phyloP scores from a whole-genome alignment of 805 yeast genomes.

The Kodamaea kaohsiungensis region DNA sequence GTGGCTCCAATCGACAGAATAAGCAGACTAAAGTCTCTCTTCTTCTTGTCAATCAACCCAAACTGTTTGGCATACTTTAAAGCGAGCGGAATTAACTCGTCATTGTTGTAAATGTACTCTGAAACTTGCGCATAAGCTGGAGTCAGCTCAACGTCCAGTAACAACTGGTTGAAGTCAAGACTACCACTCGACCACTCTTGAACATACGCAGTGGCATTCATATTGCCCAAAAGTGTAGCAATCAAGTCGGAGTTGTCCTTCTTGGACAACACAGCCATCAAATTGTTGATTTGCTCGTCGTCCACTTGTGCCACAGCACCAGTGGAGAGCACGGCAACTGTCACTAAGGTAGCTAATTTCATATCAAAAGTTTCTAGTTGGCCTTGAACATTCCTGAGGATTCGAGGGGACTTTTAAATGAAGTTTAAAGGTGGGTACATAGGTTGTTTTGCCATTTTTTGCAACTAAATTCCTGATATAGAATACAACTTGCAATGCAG shows the following conservation, averaged over 20 bases:
- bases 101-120: conserved; percentile 15
- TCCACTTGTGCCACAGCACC: conserved; percentile 10
- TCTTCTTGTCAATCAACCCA: conserved; percentile 5
- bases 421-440: too few relatives aligned
- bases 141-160: conserved; percentile 13
- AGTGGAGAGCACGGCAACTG: conserved; percentile 3
- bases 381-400: background rate
- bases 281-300: conserved; percentile 3
- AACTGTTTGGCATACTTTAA: conserved; percentile 19
- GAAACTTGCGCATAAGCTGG: conserved; percentile 18
- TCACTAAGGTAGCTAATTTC: background rate
- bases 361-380: background rate
- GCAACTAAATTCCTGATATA: too few relatives aligned
- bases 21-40: conserved; percentile 6
- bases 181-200: background rate
- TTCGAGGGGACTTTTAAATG: background rate
- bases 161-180: conserved; percentile 1
- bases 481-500: too few relatives aligned
- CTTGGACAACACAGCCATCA: conserved; percentile 9
- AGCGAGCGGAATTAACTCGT: conserved; percentile 13
- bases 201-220: conserved; percentile 2
- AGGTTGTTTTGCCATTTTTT: too few relatives aligned
- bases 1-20: conserved; percentile 13
- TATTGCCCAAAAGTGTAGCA: conserved; percentile 1
- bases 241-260: conserved; percentile 9